phyloP scores from a whole-genome alignment of 2,329 filamentous ascomycete genomes.

The Taxawa tesnikishii region DNA sequence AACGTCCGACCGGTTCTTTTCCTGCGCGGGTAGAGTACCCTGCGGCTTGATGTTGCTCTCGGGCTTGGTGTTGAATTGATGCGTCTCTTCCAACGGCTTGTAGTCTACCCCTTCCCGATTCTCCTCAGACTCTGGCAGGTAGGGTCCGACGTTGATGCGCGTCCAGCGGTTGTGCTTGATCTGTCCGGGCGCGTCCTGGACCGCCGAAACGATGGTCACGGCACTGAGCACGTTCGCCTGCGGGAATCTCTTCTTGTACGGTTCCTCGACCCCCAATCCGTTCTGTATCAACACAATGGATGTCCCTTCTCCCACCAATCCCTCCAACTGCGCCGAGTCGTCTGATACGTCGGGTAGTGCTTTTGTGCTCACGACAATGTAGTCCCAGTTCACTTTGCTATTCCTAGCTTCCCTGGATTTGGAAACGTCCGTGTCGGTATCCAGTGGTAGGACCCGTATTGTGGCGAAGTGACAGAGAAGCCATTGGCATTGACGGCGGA shows the following conservation, averaged over 20 bases:
- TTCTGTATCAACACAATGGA: conserved; percentile 59
- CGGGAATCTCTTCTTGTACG: conserved; percentile 52
- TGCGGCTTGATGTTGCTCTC: too few relatives aligned
- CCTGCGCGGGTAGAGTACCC: too few relatives aligned
- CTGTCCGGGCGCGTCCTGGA: conserved; percentile 49
- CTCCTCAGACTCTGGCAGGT: conserved; percentile 39
- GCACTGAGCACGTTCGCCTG: conserved; percentile 49
- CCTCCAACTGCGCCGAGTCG: conserved; percentile 49
- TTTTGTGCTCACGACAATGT: conserved; percentile 59
- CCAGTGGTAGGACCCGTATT: conserved; percentile 57
- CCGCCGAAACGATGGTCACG: conserved; percentile 57
- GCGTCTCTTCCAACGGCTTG: too few relatives aligned
- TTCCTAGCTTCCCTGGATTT: conserved; percentile 43
- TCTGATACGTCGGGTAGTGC: conserved; percentile 54
- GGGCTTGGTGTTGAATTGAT: too few relatives aligned
- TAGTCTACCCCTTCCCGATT: conserved; percentile 19
- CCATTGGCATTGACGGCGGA: conserved; percentile 47
- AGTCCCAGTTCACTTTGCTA: conserved; percentile 43
- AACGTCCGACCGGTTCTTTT: too few relatives aligned
- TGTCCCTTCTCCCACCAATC: conserved; percentile 42
- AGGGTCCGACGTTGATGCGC: conserved; percentile 56
- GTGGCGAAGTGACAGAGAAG: conserved; percentile 51
- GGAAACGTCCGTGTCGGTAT: conserved; percentile 49
- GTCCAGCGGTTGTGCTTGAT: conserved; percentile 66
- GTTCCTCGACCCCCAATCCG: conserved; percentile 56